Conservation (phyloP, 495 filamentous ascomycete genomes). For the Rusavskia elegans region DNA sequence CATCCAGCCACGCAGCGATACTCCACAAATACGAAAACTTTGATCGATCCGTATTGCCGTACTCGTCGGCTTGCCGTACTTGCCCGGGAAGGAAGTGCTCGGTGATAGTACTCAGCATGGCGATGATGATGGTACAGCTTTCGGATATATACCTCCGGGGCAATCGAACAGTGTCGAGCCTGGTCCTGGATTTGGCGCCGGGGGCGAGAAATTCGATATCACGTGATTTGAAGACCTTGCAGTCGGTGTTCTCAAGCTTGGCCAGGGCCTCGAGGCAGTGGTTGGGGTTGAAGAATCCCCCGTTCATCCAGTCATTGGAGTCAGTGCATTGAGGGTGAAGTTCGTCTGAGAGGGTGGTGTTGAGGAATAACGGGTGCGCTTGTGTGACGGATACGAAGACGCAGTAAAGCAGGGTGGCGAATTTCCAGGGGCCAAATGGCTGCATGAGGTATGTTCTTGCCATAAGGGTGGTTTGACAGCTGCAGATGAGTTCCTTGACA, state of each 20-base stretch:
- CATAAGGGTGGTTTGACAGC: constrained; percentile 3
- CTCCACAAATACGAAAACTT: neutral
- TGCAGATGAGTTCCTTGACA: neutral
- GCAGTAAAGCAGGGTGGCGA: neutral
- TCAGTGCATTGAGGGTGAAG: neutral
- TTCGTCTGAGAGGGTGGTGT: neutral
- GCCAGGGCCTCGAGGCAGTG: neutral
- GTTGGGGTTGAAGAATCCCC: neutral
- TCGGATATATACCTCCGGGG: neutral
- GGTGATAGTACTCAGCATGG: neutral
- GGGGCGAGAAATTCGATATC: neutral
- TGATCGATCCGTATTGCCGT: neutral
- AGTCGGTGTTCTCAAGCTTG: neutral
- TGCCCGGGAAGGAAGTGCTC: neutral
- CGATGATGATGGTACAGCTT: neutral
- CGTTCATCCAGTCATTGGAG: neutral
- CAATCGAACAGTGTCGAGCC: neutral
- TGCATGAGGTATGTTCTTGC: neutral
- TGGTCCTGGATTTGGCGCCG: neutral
- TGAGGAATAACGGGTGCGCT: neutral
- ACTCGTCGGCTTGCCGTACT: neutral
- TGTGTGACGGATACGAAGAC: neutral
- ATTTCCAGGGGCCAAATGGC: neutral
- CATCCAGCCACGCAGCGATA: neutral
- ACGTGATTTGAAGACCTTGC: neutral